phyloP scores from a whole-genome alignment of 176 grass and related monocot genomes.

The Pontederia crassipes region DNA sequence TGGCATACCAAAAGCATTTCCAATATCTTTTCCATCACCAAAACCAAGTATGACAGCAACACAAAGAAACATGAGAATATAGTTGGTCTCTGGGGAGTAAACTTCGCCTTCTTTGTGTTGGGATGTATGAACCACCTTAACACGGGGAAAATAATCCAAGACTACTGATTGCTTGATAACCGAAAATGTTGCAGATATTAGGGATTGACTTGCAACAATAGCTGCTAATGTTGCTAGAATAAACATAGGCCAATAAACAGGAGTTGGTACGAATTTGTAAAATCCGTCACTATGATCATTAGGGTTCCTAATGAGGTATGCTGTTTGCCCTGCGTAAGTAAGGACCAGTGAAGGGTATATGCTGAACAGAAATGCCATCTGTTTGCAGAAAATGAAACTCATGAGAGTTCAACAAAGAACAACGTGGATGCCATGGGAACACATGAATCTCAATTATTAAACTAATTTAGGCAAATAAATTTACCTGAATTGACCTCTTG shows the following conservation, averaged over 20 bases:
- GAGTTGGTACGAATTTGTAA: constrained; percentile 57
- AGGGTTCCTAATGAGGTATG: constrained; percentile 67
- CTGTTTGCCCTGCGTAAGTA: constrained; percentile 80
- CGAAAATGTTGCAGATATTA: constrained; percentile 78
- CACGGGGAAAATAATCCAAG: constrained; percentile 62
- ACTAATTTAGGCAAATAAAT: background rate
- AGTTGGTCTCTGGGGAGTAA: constrained; percentile 80
- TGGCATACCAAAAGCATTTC: constrained; percentile 63
- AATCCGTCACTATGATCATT: constrained; percentile 67
- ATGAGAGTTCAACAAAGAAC: background rate
- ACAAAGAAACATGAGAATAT: constrained; percentile 76
- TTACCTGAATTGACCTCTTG: constrained; percentile 75
- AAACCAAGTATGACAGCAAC: constrained; percentile 64
- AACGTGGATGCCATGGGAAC: background rate
- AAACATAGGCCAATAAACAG: constrained; percentile 90
- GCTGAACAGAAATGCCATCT: constrained; percentile 69
- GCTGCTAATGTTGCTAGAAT: constrained; percentile 53
- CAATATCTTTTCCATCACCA: constrained; percentile 65
- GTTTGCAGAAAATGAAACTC: constrained; percentile 11
- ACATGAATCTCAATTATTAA: background rate
- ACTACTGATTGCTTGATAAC: constrained; percentile 88
- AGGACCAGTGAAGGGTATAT: constrained; percentile 87
- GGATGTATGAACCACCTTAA: constrained; percentile 82
- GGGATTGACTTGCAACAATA: constrained; percentile 81
- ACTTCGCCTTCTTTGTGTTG: constrained; percentile 74